Evolutionary conservation across 1,139 yeast genomes (phyloP).

Genomic region (Scheffersomyces parashehatae): DNA sequence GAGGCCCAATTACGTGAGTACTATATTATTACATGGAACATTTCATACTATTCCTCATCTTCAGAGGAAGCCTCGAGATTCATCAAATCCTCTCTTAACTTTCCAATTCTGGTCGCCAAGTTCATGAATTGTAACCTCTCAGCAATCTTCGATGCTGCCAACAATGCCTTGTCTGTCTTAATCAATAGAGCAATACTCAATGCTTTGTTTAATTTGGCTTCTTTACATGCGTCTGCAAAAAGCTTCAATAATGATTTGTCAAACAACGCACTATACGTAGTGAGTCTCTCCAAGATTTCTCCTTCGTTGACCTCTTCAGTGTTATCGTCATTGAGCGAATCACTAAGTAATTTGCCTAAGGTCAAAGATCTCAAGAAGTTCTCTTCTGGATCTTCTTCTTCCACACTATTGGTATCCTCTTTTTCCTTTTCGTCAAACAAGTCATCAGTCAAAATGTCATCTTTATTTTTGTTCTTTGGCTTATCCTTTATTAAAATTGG

Average conservation of each 20-base stretch:
- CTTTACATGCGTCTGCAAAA: slow-evolving; percentile 76
- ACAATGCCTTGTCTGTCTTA: slow-evolving; percentile 73
- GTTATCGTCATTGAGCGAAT: slow-evolving; percentile 35
- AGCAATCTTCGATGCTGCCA: slow-evolving; percentile 83
- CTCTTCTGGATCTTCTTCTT: slow-evolving; percentile 46
- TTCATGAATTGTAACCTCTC: slow-evolving; percentile 69
- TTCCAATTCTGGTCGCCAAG: slow-evolving; percentile 67
- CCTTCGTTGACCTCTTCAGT: slow-evolving; percentile 37
- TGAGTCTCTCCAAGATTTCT: slow-evolving; percentile 47
- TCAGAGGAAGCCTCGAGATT: slow-evolving; percentile 22
- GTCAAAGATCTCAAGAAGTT: slow-evolving; percentile 45
- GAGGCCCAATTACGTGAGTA: no score
- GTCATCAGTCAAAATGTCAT: slow-evolving; percentile 20
- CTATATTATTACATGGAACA: no score
- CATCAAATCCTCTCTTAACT: slow-evolving; percentile 56
- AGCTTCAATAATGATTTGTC: slow-evolving; percentile 77
- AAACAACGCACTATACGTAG: slow-evolving; percentile 51
- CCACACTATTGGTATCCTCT: slow-evolving; percentile 20
- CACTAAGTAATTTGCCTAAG: slow-evolving; percentile 51
- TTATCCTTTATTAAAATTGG: slow-evolving; percentile 47
- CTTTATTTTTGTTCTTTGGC: slow-evolving; percentile 15
- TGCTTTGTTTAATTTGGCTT: slow-evolving; percentile 65
- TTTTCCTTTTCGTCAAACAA: slow-evolving; percentile 28
- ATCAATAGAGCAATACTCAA: slow-evolving; percentile 68
- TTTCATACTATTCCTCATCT: not conserved